These are phyloP conservation scores for Cucurbita pepo DNA, from an alignment of 306 rosid species.

Conservation along the genomic window DNA sequence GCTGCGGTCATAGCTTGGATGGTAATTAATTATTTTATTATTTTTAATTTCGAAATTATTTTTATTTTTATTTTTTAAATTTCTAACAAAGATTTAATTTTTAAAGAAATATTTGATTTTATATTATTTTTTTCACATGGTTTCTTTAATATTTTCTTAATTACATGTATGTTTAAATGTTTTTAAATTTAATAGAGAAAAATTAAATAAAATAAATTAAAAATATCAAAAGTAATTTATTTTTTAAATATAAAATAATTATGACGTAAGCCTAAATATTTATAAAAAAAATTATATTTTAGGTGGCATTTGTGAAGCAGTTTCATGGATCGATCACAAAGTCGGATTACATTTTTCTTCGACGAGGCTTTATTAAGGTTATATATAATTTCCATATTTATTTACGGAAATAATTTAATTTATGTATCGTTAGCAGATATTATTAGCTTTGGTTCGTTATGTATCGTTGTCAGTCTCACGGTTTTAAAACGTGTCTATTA, in stretches of 20 bases:
- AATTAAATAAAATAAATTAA: not conserved
- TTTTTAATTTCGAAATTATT: not conserved
- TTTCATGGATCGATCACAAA: slow-evolving; percentile 56
- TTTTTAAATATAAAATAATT: not conserved
- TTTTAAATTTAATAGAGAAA: not conserved
- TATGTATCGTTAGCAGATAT: too few species aligned
- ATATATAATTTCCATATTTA: not conserved
- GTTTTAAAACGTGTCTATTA: too few species aligned
- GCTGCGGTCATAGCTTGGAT: slow-evolving; percentile 59
- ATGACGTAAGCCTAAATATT: not conserved
- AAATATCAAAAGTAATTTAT: not conserved
- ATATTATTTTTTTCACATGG: not conserved
- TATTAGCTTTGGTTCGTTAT: too few species aligned
- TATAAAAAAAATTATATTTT: not conserved
- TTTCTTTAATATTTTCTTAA: too few species aligned
- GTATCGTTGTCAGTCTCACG: too few species aligned
- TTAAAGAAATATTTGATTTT: too few species aligned
- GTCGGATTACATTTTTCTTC: slow-evolving; percentile 56
- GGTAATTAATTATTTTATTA: slow-evolving; percentile 12
- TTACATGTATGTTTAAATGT: not conserved
- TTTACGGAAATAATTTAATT: not conserved
- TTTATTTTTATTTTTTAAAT: not conserved
- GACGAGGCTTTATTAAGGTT: slow-evolving; percentile 77
- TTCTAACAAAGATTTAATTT: too few species aligned
- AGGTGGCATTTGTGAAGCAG: slow-evolving; percentile 78